Conservation (phyloP, 208 protist genomes). For the Trypanosoma conorhini region DNA sequence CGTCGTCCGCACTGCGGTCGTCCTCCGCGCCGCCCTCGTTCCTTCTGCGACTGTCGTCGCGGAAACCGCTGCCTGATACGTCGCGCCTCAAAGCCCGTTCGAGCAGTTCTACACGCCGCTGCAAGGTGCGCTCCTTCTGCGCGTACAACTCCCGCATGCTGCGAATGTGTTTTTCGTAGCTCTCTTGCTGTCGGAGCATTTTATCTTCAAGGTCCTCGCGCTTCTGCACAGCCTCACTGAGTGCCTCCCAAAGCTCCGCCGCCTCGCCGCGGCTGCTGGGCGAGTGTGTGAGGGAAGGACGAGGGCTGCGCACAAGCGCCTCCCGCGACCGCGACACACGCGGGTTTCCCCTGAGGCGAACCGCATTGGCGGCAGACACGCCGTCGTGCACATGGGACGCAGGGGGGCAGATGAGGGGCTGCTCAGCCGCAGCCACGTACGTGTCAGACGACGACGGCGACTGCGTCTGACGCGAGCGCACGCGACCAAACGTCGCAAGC, state of each 20-base stretch:
- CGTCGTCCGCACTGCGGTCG: background rate
- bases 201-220: conserved; percentile 3
- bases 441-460: background rate
- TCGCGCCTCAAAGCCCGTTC: conserved; percentile 6
- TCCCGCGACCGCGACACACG: background rate
- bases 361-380: background rate
- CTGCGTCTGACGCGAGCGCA: background rate
- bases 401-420: no score
- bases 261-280: background rate
- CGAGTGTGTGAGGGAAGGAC: background rate
- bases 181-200: conserved; percentile 10
- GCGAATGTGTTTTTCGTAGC: conserved; percentile 18
- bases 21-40: background rate
- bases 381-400: background rate
- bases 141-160: conserved; percentile 21
- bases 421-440: no score
- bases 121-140: conserved; percentile 24
- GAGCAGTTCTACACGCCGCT: conserved; percentile 11
- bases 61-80: background rate
- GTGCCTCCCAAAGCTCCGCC: background rate
- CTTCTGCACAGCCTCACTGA: conserved; percentile 12
- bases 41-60: background rate
- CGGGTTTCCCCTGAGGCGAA: background rate
- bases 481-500: background rate
- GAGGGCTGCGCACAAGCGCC: background rate